phyloP scores from a whole-genome alignment of 352 stramenopile genomes.

The Phytopythium sindhum region DNA sequence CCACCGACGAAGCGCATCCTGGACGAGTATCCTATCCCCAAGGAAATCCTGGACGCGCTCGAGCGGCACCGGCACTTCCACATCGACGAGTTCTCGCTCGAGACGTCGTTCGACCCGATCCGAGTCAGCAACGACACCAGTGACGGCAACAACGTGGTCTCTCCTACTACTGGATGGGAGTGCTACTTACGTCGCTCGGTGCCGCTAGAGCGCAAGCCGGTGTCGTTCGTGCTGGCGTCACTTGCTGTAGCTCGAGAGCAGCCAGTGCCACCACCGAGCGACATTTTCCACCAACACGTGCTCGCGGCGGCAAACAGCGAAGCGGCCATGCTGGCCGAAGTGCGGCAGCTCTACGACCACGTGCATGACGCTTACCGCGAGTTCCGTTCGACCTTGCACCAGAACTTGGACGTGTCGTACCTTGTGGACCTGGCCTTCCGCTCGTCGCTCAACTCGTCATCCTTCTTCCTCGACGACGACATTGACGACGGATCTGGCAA shows the following conservation, averaged over 20 bases:
- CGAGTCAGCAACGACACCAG: constrained; percentile 8
- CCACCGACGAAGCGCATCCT: constrained; percentile 62
- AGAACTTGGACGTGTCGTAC: constrained; percentile 57
- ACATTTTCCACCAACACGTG: constrained; percentile 64
- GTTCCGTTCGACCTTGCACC: constrained; percentile 54
- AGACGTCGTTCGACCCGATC: constrained; percentile 55
- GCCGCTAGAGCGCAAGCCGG: constrained; percentile 54
- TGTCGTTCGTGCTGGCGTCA: constrained; percentile 68
- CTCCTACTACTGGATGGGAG: constrained; percentile 33
- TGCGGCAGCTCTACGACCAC: constrained; percentile 61
- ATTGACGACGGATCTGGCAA: constrained; percentile 17
- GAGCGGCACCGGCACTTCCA: constrained; percentile 64
- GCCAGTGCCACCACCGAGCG: constrained; percentile 43
- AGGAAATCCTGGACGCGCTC: constrained; percentile 59
- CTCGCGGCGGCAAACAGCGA: constrained; percentile 42
- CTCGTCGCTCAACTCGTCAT: constrained; percentile 58
- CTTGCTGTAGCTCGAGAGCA: constrained; percentile 44
- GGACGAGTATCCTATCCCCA: constrained; percentile 71
- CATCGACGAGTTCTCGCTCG: constrained; percentile 54
- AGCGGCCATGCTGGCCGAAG: constrained; percentile 54
- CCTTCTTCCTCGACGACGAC: constrained; percentile 57
- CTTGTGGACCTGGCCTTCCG: constrained; percentile 68
- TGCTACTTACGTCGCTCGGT: constrained; percentile 62
- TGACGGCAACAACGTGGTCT: not conserved
- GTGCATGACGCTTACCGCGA: constrained; percentile 58